Evolutionary conservation across 2,329 filamentous ascomycete genomes (phyloP), one percentile per base, ranked within the genome.

Genomic region (Cyclaneusma minus): DNA sequence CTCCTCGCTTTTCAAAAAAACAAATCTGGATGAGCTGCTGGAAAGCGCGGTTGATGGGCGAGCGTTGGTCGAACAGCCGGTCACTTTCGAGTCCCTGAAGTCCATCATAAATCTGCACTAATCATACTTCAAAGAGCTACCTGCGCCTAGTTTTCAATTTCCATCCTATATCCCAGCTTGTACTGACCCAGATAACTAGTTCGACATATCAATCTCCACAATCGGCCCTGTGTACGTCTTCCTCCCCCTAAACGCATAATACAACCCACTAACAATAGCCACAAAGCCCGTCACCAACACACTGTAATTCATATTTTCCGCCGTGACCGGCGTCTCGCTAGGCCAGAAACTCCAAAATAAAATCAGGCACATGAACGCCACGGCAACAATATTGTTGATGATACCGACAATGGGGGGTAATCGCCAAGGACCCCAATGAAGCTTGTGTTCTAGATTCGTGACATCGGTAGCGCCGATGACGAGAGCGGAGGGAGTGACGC

Each of bases 31-130:
- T n/a, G n/a, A n/a, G n/a, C n/a, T 58, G 2, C 53, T 55, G 9
- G 32, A 38, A 6, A 51, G 48, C 19, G 40, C 67, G 16, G 50
- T 51, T 27, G 30, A 33, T 4, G 59, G 64, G 38, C 50, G 62
- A 5, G 23, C 28, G 3, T 34, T 29, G 3, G 33, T 60, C 10
- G 41, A 43, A 3, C 31, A 44, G 7, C 38, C 46, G 29, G 67
- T 67, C 3, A 55, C 54, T 0, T 73, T 64, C 50, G 62, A 69
- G 35, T 51, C 66, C 36, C 42, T 74, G 29, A 61, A 58, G 35
- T 51, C 54, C n/a, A 49, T 72, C 43, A 62, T 54, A 32, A 72
- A 72, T 29, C 45, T 75, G n/a, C 63, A n/a, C n/a, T n/a, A n/a
- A n/a, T n/a, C n/a, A n/a, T n/a, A n/a, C n/a, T n/a, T n/a, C n/a